Evolutionary conservation across 148 eudicot species (phyloP).

Genomic region (Bassia scoparia): DNA sequence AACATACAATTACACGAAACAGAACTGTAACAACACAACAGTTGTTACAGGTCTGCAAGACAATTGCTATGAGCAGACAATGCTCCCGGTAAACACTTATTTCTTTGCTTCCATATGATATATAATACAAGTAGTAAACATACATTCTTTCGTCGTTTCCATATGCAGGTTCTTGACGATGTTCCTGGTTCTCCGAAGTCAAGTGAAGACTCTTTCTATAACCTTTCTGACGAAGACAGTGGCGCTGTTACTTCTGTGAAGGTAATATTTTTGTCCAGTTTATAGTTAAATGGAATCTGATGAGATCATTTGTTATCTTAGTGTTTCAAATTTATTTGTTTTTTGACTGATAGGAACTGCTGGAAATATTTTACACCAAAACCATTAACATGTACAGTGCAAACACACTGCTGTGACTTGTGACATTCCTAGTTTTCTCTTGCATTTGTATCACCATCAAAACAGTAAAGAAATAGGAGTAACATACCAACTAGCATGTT

Average conservation of each 20-base stretch:
- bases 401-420: background rate
- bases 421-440: background rate
- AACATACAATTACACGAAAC: no score
- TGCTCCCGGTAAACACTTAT: no score
- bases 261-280: slow-evolving; percentile 4
- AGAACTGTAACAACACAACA: no score
- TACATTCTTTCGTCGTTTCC: background rate
- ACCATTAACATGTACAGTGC: background rate
- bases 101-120: no score
- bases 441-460: background rate
- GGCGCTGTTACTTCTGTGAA: background rate
- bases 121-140: background rate
- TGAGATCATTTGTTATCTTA: no score
- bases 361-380: background rate
- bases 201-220: background rate
- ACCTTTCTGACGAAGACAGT: slow-evolving; percentile 11
- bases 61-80: no score
- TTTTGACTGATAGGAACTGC: background rate
- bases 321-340: no score
- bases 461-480: background rate
- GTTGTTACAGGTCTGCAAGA: no score
- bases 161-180: slow-evolving; percentile 12
- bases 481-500: background rate
- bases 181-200: no score
- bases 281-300: background rate